Evolutionary conservation across 108 stramenopile species (phyloP), one percentile per base, ranked within the genome.

Genomic region (Chaetoceros tenuissimus): DNA sequence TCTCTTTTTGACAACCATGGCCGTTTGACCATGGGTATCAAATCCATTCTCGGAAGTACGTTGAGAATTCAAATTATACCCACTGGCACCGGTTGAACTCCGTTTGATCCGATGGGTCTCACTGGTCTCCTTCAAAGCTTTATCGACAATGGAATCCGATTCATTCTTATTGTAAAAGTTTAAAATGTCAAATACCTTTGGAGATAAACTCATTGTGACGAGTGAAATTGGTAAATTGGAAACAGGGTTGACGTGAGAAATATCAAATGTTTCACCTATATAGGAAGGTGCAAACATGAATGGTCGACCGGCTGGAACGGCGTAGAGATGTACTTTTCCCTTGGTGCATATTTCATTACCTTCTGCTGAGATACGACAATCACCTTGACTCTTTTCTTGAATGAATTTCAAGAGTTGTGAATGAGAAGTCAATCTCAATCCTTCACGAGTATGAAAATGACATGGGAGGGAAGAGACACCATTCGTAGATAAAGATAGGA

Each of bases 201-300:
- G 92, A 0, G 58, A 28, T 10, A 88, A 28, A 3, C 73, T 75
- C 8, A 94, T 40, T 7, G 85, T 83, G 53, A 84, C 66, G n/a
- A 94, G 63, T n/a, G 62, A 72, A 24, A 94, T 80, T 1, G 73
- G 65, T 24, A 71, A 53, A 22, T 68, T 68, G 30, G 34, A 27
- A 5, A 74, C 63, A 5, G 68, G 77, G 16, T 51, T 16, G 8
- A 94, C 85, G 46, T 94, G 93, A 2, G 76, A 71, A 1, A 94
- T 48, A 17, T 84, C 69, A 44, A 94, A 89, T 24, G 78, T 79
- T 63, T 94, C 93, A 1, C 93, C 93, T 0, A 94, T 77, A 48
- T 73, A 73, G 48, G 48, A 60, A 5, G 93, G 89, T 23, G 89
- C 93, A 72, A 91, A 94, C 71, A 91, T 75, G 61, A 94, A 94